phyloP scores from a whole-genome alignment of 2,329 filamentous ascomycete species.

The Graphium sp. region DNA sequence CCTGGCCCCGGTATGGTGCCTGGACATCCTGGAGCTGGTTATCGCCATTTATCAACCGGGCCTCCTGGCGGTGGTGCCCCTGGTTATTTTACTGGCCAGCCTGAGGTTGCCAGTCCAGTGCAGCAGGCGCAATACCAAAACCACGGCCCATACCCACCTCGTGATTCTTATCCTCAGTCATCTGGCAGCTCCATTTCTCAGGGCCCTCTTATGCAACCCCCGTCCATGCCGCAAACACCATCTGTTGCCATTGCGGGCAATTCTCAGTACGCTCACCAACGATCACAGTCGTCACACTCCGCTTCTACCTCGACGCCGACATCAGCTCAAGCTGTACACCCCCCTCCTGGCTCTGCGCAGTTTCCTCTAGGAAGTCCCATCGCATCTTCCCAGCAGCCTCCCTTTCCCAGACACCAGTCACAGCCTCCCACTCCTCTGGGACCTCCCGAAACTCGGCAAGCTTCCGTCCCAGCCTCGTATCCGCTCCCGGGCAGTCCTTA shows the following conservation, averaged over 20 bases:
- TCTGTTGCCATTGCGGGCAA: background rate
- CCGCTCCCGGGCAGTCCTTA: constrained; percentile 38
- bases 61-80: no score
- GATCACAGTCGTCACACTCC: constrained; percentile 42
- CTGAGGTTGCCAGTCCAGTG: constrained; percentile 1
- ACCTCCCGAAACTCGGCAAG: constrained; percentile 2
- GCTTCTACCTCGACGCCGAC: constrained; percentile 35
- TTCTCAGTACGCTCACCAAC: constrained; percentile 10
- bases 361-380: constrained; percentile 3
- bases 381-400: constrained; percentile 1
- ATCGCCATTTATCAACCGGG: no score
- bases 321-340: constrained; percentile 41
- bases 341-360: constrained; percentile 20
- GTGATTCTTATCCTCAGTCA: no score
- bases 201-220: constrained; percentile 2
- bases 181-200: no score
- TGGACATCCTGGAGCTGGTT: no score
- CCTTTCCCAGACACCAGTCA: constrained; percentile 4
- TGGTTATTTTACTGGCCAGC: no score
- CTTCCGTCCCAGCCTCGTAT: constrained; percentile 3
- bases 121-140: constrained; percentile 3
- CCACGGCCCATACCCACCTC: constrained; percentile 1
- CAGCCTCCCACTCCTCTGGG: constrained; percentile 2
- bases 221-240: constrained; percentile 2
- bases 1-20: no score